Evolutionary conservation across 1,284 basidiomycete species (phyloP), one percentile per base, ranked within the genome.

Genomic region (Lentinus polychrous): DNA sequence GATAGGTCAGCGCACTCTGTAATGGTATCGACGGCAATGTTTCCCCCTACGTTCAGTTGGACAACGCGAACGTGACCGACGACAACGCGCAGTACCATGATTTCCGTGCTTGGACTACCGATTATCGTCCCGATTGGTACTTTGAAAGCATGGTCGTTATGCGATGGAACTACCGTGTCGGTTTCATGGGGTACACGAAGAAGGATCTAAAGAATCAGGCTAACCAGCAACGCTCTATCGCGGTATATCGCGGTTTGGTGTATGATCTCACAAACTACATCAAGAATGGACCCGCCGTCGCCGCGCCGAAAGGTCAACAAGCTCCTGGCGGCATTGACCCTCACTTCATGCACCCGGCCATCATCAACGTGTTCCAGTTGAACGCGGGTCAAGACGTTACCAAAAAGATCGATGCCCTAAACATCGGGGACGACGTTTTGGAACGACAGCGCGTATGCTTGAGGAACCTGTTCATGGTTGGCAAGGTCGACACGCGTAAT

Each of bases 51-150:
- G 83, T 98, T 14, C 78, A 79, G 5, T 73, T 97, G 42, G 81
- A 84, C 59, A 80, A 86, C 8, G 76, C 73, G 53, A 99, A 99
- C 72, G 78, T 76, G 45, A 86, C 90, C 18, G 87, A 94, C 59
- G 60, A 69, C 6, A 91, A 92, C 60, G 71, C 89, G n/a, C 74
- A 82, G 57, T 99, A 99, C 65, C 95, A 99, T 66, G 94, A 98
- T 65, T 99, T 99, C 81, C 86, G 94, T 36, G 82, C 81, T 0
- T 83, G 74, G 60, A 89, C 86, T 23, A 87, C 86, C 52, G 94
- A 99, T 62, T 86, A 86, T 0, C 83, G 94, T 18, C 93, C 94
- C 0, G 95, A 99, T 65, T 99, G 95, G 96, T 99, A 99, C 68
- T 93, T 88, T 57, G 90, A 99, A 71, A 78, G 74, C 55, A 94